Evolutionary conservation across 257 asterid genomes (phyloP), one percentile per base, ranked within the genome.

Genomic region (Ophiorrhiza pumila): DNA sequence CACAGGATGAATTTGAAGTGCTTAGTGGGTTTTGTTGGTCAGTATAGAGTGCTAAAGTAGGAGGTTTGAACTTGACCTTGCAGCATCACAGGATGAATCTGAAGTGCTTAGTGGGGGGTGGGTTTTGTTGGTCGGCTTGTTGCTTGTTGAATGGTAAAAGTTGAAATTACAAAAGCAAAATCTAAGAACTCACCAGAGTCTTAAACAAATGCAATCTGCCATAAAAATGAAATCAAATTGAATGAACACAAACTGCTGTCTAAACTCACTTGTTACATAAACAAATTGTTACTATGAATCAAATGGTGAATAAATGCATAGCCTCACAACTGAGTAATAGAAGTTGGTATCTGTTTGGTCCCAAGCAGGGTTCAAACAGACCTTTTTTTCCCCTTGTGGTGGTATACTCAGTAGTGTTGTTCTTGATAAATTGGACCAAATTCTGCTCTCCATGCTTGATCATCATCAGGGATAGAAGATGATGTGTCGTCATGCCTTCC

Each of bases 381-480:
- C 17, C 31, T n/a, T 15, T 7, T 15, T 1, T 0, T 46, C 13
- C 17, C 25, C 11, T 5, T 14, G 7, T 15, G 42, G 3, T 32
- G 2, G 2, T 22, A 8, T 9, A 17, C 8, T 68, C 77, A 90
- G 42, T 82, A 83, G 56, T 85, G 93, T 34, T 85, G 94, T 41
- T 93, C 97, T 80, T 95, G 99, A 80, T 95, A 95, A 50, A 89
- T 95, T 56, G 99, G 88, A 25, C 99, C 99, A 65, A 95, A 95
- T 77, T 95, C 99, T 27, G 96, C 98, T 78, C 96, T 87, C 99
- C 99, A 95, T 10, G 98, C 96, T 78, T 91, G 91, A 76, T 94
- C 99, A 71, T 95, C 98, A 29, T 87, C 84, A 45, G 72, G 80
- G 13, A 74, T 61, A 35, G 73, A 50, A 55, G 87, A 71, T 23